A percentile compares a stretch with the other conserved stretches of the same genome.
Evolutionary conservation across 2,329 filamentous ascomycete genomes (phyloP).

Genomic region (Scedosporium apiospermum): DNA sequence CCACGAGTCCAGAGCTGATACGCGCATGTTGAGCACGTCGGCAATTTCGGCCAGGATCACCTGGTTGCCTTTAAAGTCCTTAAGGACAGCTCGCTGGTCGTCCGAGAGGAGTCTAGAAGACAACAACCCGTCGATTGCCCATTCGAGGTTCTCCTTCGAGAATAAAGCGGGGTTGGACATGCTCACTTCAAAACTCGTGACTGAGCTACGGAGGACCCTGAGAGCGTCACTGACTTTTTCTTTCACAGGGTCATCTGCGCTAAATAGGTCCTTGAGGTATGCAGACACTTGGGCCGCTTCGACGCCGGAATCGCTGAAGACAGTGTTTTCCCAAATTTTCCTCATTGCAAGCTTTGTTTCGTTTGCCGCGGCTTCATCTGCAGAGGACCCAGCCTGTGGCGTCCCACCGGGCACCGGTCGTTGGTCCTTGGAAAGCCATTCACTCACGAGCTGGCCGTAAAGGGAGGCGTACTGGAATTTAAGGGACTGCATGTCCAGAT

Average conservation of each 20-base stretch:
- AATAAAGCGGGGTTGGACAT: conserved; percentile 25
- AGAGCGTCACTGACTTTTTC: conserved; percentile 18
- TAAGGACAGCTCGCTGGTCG: conserved; percentile 30
- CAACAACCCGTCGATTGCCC: conserved; percentile 31
- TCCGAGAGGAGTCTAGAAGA: conserved; percentile 33
- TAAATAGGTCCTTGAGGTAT: conserved; percentile 33
- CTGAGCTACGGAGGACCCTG: conserved; percentile 15
- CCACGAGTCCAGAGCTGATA: conserved; percentile 34
- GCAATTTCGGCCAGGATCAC: conserved; percentile 37
- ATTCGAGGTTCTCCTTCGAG: conserved; percentile 21
- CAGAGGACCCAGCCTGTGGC: neutral
- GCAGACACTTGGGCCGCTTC: conserved; percentile 25
- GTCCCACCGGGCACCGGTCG: neutral
- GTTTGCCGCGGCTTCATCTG: neutral
- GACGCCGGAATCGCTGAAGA: conserved; percentile 28
- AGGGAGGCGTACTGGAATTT: conserved; percentile 34
- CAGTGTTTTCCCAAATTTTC: conserved; percentile 32
- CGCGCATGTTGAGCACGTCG: conserved; percentile 43
- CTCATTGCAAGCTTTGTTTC: conserved; percentile 18
- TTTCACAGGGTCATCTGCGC: conserved; percentile 14
- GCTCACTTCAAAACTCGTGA: conserved; percentile 21
- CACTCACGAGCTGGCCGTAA: conserved; percentile 36
- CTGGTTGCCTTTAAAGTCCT: conserved; percentile 30
- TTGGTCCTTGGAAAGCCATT: conserved; percentile 30
- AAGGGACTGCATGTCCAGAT: conserved; percentile 29